A percentile compares a stretch with the other conserved stretches of the same genome.
Evolutionary conservation across 345 rosid species (phyloP).

Genomic region (Erodium maritimum): DNA sequence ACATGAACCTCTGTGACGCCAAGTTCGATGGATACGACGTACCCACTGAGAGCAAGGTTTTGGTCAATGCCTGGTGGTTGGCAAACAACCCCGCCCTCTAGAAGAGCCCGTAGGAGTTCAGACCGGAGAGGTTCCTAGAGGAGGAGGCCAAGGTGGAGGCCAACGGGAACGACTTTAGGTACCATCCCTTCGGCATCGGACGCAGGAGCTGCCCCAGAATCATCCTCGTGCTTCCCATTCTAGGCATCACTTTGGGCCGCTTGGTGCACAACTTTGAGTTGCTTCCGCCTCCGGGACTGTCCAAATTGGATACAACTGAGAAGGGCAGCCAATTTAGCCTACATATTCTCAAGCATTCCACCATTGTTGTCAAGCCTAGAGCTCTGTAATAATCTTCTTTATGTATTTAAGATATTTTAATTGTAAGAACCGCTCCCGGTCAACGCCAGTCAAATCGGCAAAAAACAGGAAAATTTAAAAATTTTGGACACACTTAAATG

Average conservation of each 20-base stretch:
- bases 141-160: slow-evolving; percentile 94
- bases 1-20: slow-evolving; percentile 95
- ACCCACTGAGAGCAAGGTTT: slow-evolving; percentile 90
- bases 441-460: too few species aligned
- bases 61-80: slow-evolving; percentile 96
- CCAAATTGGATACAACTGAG: slow-evolving; percentile 67
- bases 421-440: too few species aligned
- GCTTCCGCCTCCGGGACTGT: slow-evolving; percentile 81
- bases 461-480: too few species aligned
- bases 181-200: slow-evolving; percentile 94
- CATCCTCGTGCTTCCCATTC: slow-evolving; percentile 82
- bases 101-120: slow-evolving; percentile 84
- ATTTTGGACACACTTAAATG: too few species aligned
- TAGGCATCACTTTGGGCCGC: slow-evolving; percentile 78
- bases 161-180: slow-evolving; percentile 81
- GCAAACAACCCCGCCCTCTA: slow-evolving; percentile 83
- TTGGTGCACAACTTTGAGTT: slow-evolving; percentile 96
- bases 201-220: slow-evolving; percentile 98
- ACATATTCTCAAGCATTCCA: slow-evolving; percentile 83
- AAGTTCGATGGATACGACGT: slow-evolving; percentile 73
- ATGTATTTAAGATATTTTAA: too few species aligned
- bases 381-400: slow-evolving; percentile 17
- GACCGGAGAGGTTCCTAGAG: slow-evolving; percentile 93
- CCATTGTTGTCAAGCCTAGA: slow-evolving; percentile 83
- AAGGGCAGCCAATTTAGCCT: slow-evolving; percentile 95